phyloP scores from a whole-genome alignment of 345 rosid genomes.

The Arabis alpina region DNA sequence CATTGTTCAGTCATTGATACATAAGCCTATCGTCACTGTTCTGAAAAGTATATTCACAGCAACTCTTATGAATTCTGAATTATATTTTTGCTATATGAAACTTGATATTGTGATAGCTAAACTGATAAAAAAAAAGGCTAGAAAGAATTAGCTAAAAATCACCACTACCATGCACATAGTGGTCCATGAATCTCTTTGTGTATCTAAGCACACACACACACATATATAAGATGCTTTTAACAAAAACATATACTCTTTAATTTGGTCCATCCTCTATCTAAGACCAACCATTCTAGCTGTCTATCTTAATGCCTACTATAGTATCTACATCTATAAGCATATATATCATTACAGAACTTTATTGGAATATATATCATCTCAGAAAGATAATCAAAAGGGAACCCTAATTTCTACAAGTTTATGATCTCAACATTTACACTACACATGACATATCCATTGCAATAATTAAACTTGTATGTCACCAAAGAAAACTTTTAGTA shows the following conservation, averaged over 20 bases:
- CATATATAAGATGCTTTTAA: constrained; percentile 5
- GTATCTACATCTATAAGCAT: background rate
- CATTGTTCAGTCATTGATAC: background rate
- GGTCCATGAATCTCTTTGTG: constrained; percentile 31
- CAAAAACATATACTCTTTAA: constrained; percentile 19
- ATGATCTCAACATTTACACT: background rate
- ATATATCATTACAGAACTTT: background rate
- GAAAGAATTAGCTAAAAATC: background rate
- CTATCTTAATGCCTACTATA: constrained; percentile 19
- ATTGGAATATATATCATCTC: constrained; percentile 12
- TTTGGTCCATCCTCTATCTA: constrained; percentile 38
- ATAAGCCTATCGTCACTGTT: background rate
- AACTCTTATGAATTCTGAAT: background rate
- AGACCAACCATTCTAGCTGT: constrained; percentile 34
- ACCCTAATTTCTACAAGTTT: constrained; percentile 8
- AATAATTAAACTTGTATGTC: too few relatives aligned
- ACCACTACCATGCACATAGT: constrained; percentile 29
- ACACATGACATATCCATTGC: background rate
- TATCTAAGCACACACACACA: constrained; percentile 12
- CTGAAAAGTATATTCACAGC: background rate
- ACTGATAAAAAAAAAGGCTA: background rate
- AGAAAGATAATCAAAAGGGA: background rate
- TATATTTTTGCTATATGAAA: background rate
- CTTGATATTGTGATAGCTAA: background rate
- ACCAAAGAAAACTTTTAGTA: too few relatives aligned